phyloP scores from a whole-genome alignment of 2,329 filamentous ascomycete species.

The Hypoxylon sp. region DNA sequence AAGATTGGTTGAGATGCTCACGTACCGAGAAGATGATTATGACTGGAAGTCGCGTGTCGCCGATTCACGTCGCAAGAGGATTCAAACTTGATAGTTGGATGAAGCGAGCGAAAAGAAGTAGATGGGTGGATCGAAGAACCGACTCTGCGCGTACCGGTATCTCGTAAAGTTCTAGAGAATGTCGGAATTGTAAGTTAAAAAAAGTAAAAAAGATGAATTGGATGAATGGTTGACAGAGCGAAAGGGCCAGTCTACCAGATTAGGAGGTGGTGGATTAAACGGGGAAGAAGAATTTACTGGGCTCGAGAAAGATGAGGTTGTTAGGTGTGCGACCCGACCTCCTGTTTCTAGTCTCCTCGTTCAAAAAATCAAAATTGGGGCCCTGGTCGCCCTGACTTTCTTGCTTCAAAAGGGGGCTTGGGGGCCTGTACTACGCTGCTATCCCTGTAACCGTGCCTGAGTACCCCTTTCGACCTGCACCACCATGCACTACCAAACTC shows the following conservation, averaged over 20 bases:
- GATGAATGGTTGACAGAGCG: conserved; percentile 28
- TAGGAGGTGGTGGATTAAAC: conserved; percentile 33
- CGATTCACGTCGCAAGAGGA: conserved; percentile 43
- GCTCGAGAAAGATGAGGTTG: conserved; percentile 31
- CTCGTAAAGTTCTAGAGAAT: conserved; percentile 34
- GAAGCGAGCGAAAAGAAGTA: too few species aligned
- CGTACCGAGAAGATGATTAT: conserved; percentile 41
- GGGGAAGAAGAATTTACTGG: conserved; percentile 35
- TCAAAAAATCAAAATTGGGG: conserved; percentile 37
- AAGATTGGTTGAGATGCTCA: too few species aligned
- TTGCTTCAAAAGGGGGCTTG: conserved; percentile 37
- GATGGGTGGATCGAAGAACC: conserved; percentile 20
- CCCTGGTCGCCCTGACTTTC: conserved; percentile 21
- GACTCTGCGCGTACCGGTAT: conserved; percentile 33
- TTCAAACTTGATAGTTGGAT: conserved; percentile 14
- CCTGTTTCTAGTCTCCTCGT: conserved; percentile 36
- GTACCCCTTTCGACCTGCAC: conserved; percentile 14
- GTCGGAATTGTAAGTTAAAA: conserved; percentile 23
- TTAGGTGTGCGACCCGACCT: conserved; percentile 39
- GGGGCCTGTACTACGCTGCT: conserved; percentile 12
- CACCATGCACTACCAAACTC: conserved; percentile 8
- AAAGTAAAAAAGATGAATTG: conserved; percentile 32
- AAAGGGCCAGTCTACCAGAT: conserved; percentile 31
- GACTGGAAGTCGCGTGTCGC: conserved; percentile 51
- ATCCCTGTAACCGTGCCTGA: conserved; percentile 15